Percentiles rank a stretch among this genome's conserved stretches.
These are phyloP conservation scores for Claviceps arundinis DNA, from an alignment of 2,329 filamentous ascomycete genomes.

Conservation along the genomic window DNA sequence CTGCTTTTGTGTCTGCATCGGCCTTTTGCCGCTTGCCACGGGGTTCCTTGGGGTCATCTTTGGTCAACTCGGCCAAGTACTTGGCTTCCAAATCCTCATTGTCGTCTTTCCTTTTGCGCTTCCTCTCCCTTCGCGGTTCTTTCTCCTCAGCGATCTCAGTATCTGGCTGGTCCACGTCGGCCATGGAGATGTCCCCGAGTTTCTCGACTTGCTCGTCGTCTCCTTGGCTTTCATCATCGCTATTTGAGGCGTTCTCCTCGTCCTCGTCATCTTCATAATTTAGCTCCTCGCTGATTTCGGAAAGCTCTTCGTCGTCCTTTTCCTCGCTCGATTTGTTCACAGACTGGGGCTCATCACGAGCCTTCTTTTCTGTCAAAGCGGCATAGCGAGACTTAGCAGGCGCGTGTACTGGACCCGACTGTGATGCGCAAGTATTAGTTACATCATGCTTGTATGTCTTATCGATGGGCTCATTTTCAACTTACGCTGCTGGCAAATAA, in stretches of 20 bases:
- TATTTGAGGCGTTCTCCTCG: too few species aligned
- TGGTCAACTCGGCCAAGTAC: conserved; percentile 53
- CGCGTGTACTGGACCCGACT: conserved; percentile 39
- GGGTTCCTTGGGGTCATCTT: conserved; percentile 45
- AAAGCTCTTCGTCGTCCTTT: conserved; percentile 19
- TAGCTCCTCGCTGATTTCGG: conserved; percentile 14
- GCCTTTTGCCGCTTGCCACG: conserved; percentile 41
- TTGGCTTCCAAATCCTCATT: conserved; percentile 57
- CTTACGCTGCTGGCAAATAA: conserved; percentile 63
- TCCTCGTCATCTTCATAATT: conserved; percentile 12
- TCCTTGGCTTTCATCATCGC: conserved; percentile 10
- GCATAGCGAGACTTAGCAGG: conserved; percentile 33
- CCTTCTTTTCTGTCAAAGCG: conserved; percentile 22
- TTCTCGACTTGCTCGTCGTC: conserved; percentile 9
- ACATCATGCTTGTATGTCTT: neutral
- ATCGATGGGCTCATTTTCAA: conserved; percentile 9
- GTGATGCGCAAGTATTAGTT: neutral
- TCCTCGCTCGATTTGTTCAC: conserved; percentile 9
- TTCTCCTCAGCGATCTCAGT: conserved; percentile 21
- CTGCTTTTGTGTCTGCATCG: conserved; percentile 7
- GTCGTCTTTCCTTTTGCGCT: conserved; percentile 54
- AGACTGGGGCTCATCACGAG: conserved; percentile 9
- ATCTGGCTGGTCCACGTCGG: conserved; percentile 6
- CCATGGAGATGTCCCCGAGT: neutral
- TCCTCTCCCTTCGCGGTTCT: conserved; percentile 35